A percentile compares a stretch with the other conserved stretches of the same genome.
These are phyloP conservation scores for Mycena chlorophos DNA, from an alignment of 768 basidiomycete genomes.

Conservation along the genomic window DNA sequence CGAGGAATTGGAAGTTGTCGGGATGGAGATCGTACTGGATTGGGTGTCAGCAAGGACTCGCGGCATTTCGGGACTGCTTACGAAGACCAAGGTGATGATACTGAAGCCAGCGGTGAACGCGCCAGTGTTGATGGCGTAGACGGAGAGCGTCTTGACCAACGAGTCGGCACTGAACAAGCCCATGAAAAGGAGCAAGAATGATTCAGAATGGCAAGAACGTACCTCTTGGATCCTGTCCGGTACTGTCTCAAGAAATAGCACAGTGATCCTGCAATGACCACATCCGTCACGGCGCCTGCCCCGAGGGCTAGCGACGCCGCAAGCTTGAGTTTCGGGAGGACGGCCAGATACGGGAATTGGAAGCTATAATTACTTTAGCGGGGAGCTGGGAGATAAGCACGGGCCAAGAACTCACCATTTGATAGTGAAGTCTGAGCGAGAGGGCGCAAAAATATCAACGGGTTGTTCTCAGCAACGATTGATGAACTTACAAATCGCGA, in stretches of 20 bases:
- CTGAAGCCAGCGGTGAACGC: slow-evolving; percentile 42
- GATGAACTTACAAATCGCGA: slow-evolving; percentile 37
- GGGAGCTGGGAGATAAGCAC: neutral
- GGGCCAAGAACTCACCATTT: slow-evolving; percentile 37
- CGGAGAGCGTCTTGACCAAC: slow-evolving; percentile 53
- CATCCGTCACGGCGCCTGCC: slow-evolving; percentile 52
- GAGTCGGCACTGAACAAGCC: slow-evolving; percentile 48
- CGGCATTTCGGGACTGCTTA: slow-evolving; percentile 19
- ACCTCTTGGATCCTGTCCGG: slow-evolving; percentile 49
- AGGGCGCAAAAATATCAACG: neutral
- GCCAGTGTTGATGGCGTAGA: slow-evolving; percentile 66
- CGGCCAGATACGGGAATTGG: slow-evolving; percentile 31
- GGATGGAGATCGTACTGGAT: slow-evolving; percentile 54
- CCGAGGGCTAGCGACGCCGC: slow-evolving; percentile 50
- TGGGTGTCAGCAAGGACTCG: neutral
- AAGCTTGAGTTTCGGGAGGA: slow-evolving; percentile 39
- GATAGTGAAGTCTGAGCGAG: slow-evolving; percentile 41
- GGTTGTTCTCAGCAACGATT: neutral
- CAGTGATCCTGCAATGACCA: slow-evolving; percentile 50
- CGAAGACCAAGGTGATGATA: slow-evolving; percentile 38
- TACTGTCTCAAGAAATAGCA: slow-evolving; percentile 56
- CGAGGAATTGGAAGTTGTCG: slow-evolving; percentile 55
- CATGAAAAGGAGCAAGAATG: neutral
- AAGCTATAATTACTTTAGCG: slow-evolving; percentile 30
- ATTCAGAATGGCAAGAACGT: slow-evolving; percentile 12